Base-by-base conservation (phyloP, 768 basidiomycete species). In the Termitomyces sp. region DNA sequence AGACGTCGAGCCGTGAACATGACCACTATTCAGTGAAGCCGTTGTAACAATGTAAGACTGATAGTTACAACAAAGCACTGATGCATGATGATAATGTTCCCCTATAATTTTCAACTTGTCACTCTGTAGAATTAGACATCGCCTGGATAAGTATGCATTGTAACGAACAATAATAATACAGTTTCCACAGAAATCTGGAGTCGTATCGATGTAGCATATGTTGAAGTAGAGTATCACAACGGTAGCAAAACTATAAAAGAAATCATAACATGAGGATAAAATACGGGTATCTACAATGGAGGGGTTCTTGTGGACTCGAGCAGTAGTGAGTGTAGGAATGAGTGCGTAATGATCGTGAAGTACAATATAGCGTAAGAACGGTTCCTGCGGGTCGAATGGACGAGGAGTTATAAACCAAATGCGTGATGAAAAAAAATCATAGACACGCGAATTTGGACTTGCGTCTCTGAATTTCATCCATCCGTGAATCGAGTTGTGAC, bases 361-460 rank as follows among this genome's bases (percentile, higher is more conserved):
- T 63, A 65, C 47, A 67, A 61, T 63, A 65, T 45, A 63, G 54
- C 47, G 54, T 62, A 44, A 55, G 45, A 63, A 62, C 50, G 59
- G n/a, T 25, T 61, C 63, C 63, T 60, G 53, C 46, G 58, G 42
- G 32, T 54, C 44, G 59, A 61, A 52, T 46, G 42, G 51, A 59
- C 55, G 53, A 56, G 55, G 48, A 51, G 42, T 62, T 21, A 63
- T 61, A 60, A 53, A 53, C 51, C 60, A 50, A 50, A 56, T 40
- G 53, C 42, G 53, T 41, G 54, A 43, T 32, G 53, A 51, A 51
- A 49, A 60, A 63, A 52, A 57, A 68, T 81, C 78, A 94, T 71
- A 94, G 81, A 73, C 92, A 94, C 53, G 87, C 89, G 72, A 93
- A 96, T 75, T 95, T 96, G 61, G 91, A 93, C 77, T 93, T 95